Evolutionary conservation across 257 asterid species (phyloP), one percentile per base, ranked within the genome.

Genomic region (Nicotiana sylvestris): DNA sequence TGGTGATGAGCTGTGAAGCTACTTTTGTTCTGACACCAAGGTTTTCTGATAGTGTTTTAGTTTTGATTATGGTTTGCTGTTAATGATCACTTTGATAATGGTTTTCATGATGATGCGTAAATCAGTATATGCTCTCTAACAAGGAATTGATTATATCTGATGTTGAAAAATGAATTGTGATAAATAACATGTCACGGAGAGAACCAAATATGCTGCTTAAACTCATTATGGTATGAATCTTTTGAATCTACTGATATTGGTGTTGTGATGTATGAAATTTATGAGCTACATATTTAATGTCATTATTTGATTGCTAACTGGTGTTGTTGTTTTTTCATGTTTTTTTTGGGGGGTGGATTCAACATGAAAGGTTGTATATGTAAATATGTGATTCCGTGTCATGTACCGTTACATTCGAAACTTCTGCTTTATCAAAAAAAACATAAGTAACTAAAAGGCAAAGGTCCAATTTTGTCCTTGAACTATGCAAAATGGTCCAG

Each of bases 1-100:
- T n/a, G 35, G 35, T 70, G 78, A 70, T 70, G 78, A 39, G n/a
- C 35, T 39, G 55, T 70, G 78, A n/a, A 35, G 58, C 78, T 70
- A 11, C 43, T 16, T 5, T 70, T 70, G 35, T 70, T 39, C 33
- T n/a, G n/a, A 70, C 3, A 10, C 35, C 78, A n/a, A 39, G 18
- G 57, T 70, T 39, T 68, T 18, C 53, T 2, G 77, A 37, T 68
- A 68, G 56, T 68, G 77, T 68, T 35, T 37, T 68, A 68, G 56
- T n/a, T 12, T 37, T n/a, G 32, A 37, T 13, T 8, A 37, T 37
- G 18, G 32, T 37, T 69, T 39, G 33, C 11, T 39, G 58, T 43
- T 70, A 70, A 3, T n/a, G 78, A 70, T 69, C 32, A 11, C 58
- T n/a, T 43, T 17, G 58, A 5, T 70, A 39, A 9, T 69, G 77